Percentiles rank a stretch among this genome's conserved stretches.
phyloP scores from a whole-genome alignment of 2,329 filamentous ascomycete species.

The Colletotrichum salicis region DNA sequence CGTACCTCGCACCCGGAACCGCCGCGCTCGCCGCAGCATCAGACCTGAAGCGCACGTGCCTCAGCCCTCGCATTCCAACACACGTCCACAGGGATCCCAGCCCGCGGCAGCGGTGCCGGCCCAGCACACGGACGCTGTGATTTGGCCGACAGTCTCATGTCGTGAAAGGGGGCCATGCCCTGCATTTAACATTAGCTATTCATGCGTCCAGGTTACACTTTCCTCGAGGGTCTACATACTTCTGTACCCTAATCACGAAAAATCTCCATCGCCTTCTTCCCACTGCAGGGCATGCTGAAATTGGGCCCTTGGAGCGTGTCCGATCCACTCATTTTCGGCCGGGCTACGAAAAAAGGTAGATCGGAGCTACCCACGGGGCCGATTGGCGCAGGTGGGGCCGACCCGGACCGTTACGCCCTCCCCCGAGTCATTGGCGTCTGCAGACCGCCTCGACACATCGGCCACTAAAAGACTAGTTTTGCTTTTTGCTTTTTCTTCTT shows the following conservation, averaged over 20 bases:
- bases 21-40: neutral
- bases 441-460: slow-evolving; percentile 16
- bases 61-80: slow-evolving; percentile 8
- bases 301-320: neutral
- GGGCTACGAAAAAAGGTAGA: neutral
- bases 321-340: neutral
- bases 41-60: slow-evolving; percentile 14
- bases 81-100: neutral
- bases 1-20: neutral
- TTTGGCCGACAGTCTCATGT: slow-evolving; percentile 25
- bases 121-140: slow-evolving; percentile 7
- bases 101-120: neutral
- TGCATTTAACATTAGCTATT: neutral
- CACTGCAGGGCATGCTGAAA: neutral
- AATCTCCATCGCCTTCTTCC: neutral
- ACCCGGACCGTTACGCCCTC: neutral
- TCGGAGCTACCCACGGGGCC: neutral
- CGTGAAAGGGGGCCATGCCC: neutral
- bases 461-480: neutral
- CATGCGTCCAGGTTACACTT: neutral
- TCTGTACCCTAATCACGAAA: neutral
- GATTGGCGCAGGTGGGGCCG: slow-evolving; percentile 20
- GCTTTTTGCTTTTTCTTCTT: neutral
- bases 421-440: neutral
- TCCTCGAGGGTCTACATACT: neutral